These are phyloP conservation scores for Tetratostichococcus sp. DNA, from an alignment of 139 green algal genomes.

Conservation along the genomic window DNA sequence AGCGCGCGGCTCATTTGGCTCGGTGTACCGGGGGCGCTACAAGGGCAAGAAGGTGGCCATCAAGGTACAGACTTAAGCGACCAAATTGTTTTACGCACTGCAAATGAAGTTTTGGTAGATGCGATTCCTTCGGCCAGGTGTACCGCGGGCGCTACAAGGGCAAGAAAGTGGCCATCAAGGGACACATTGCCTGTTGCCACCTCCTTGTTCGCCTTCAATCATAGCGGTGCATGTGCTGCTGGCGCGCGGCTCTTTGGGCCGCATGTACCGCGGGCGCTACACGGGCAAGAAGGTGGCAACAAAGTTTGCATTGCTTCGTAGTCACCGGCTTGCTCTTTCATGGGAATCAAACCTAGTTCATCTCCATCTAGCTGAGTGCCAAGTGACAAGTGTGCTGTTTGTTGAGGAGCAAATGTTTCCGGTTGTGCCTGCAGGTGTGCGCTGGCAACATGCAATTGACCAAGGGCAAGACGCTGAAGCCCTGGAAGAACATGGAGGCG, in stretches of 20 bases:
- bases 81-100: too few relatives aligned
- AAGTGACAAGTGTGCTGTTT: too few relatives aligned
- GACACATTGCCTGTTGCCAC: too few relatives aligned
- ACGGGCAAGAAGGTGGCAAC: constrained; percentile 41
- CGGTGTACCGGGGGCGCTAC: constrained; percentile 42
- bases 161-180: constrained; percentile 48
- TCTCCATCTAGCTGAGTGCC: too few relatives aligned
- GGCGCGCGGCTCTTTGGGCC: constrained; percentile 44
- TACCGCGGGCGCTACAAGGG: constrained; percentile 38
- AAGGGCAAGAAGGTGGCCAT: constrained; percentile 43
- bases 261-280: constrained; percentile 41
- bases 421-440: neutral
- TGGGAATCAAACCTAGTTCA: too few relatives aligned
- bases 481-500: constrained; percentile 1
- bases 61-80: constrained; percentile 46
- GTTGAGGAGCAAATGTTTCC: too few relatives aligned
- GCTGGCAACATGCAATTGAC: neutral
- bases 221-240: too few relatives aligned
- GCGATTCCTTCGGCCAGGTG: constrained; percentile 47
- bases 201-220: too few relatives aligned
- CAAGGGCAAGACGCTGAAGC: neutral
- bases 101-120: too few relatives aligned
- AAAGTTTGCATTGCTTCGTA: too few relatives aligned
- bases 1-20: constrained; percentile 44
- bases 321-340: too few relatives aligned